Conservation (phyloP, 805 yeast genomes). For the Priceomyces carsonii region DNA sequence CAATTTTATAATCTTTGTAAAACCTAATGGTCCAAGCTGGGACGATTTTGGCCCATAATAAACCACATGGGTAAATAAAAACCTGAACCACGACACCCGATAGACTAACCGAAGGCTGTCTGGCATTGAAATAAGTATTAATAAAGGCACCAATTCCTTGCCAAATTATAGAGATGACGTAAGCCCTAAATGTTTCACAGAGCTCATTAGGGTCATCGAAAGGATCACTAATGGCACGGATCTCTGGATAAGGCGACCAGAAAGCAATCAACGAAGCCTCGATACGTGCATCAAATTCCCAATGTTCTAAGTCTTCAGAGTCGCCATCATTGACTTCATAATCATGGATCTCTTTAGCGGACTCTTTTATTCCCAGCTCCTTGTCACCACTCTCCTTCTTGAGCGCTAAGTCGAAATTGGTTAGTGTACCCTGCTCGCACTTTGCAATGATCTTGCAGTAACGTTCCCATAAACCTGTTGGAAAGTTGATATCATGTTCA, state of each 20-base stretch:
- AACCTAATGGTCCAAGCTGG: constrained; percentile 41
- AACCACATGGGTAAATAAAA: constrained; percentile 48
- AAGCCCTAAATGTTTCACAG: constrained; percentile 56
- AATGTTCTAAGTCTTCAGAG: constrained; percentile 12
- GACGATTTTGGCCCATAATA: constrained; percentile 32
- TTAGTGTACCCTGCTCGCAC: background rate
- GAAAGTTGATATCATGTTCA: constrained; percentile 33
- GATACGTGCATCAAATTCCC: constrained; percentile 36
- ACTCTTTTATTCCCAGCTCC: background rate
- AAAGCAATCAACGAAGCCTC: constrained; percentile 45
- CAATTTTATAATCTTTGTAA: constrained; percentile 33
- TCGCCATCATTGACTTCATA: constrained; percentile 15
- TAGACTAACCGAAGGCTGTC: constrained; percentile 52
- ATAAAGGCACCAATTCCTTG: constrained; percentile 54
- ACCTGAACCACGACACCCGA: constrained; percentile 47
- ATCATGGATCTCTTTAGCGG: constrained; percentile 2
- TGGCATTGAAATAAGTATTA: constrained; percentile 57
- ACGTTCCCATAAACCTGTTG: constrained; percentile 12
- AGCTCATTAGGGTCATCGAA: constrained; percentile 51
- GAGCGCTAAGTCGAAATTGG: constrained; percentile 7
- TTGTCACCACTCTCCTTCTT: background rate
- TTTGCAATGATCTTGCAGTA: background rate
- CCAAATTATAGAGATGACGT: constrained; percentile 53
- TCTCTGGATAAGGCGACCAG: constrained; percentile 65
- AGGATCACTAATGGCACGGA: constrained; percentile 62